Evolutionary conservation across 2,329 filamentous ascomycete genomes (phyloP), one percentile per base, ranked within the genome.

Genomic region (Colletotrichum spaethianum): DNA sequence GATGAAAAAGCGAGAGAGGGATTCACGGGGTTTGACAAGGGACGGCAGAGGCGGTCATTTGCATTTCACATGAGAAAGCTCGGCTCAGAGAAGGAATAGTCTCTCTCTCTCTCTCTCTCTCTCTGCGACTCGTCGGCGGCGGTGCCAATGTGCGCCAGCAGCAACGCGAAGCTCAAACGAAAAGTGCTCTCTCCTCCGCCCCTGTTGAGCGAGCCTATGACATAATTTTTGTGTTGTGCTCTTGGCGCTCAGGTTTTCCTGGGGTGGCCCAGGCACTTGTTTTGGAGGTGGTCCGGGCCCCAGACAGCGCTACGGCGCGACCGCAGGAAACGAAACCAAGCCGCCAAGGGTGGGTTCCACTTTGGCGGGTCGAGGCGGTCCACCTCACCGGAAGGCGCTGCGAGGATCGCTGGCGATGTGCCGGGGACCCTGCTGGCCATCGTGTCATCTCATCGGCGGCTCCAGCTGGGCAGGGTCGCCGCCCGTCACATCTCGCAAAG

Each of bases 361-460:
- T 12, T 7, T 3, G 18, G 31, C 8, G 33, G 60, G 33, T 16
- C 42, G 8, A 8, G 23, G 55, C n/a, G 60, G 42, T 23, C 70
- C 70, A 70, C 70, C 59, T 36, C 60, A 69, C 65, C 59, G 70
- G 59, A 70, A 70, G 65, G 59, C 69, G 65, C 65, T 72, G 69
- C 59, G 46, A 69, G 65, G 70, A 70, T 70, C 70, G 53, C 65
- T 72, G 70, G 70, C 65, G 65, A 72, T 64, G 46, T 59, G 33
- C 70, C 38, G 26, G 59, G 70, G 33, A 16, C 65, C 65, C 59
- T 64, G 69, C 48, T 53, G 61, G 48, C 20, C 18, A 23, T 40
- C 53, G 12, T 23, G 20, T 36, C 20, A 36, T 38, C 26, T 20
- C 28, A 28, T 63, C 48, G 36, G 61, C 48, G n/a, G 33, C 48